phyloP scores from a whole-genome alignment of 2,329 filamentous ascomycete genomes.

The Pezicula carpinea region DNA sequence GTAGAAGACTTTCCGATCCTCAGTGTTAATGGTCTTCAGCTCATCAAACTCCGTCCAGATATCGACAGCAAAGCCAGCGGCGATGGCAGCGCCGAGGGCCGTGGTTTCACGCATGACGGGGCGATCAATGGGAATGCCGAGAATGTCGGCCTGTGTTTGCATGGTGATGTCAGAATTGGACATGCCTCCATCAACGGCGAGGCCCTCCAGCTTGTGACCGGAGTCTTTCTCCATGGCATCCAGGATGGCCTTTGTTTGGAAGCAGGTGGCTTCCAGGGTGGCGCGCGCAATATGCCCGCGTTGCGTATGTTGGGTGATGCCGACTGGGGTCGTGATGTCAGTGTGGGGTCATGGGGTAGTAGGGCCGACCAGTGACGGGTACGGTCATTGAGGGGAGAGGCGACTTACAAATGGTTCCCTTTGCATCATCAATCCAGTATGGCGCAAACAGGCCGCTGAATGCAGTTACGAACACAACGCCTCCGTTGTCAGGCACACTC shows the following conservation, averaged over 20 bases:
- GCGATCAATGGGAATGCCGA: slow-evolving; percentile 72
- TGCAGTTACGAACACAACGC: slow-evolving; percentile 66
- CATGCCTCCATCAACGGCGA: slow-evolving; percentile 71
- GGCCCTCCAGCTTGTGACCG: slow-evolving; percentile 56
- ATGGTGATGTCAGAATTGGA: slow-evolving; percentile 68
- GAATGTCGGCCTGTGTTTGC: slow-evolving; percentile 78
- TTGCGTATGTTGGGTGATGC: slow-evolving; percentile 66
- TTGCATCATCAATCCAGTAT: slow-evolving; percentile 73
- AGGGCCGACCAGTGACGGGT: too few species aligned
- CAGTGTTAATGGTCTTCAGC: slow-evolving; percentile 65
- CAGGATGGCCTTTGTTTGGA: slow-evolving; percentile 69
- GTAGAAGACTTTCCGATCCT: slow-evolving; percentile 64
- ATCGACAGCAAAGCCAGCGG: slow-evolving; percentile 71
- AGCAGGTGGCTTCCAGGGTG: slow-evolving; percentile 68
- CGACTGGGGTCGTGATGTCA: slow-evolving; percentile 36
- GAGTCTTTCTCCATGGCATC: slow-evolving; percentile 70
- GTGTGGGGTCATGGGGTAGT: not conserved
- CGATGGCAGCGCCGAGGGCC: slow-evolving; percentile 75
- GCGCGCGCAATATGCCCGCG: slow-evolving; percentile 67
- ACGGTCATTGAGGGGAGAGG: too few species aligned
- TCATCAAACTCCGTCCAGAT: slow-evolving; percentile 73
- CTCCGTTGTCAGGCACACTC: slow-evolving; percentile 62
- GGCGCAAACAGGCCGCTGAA: slow-evolving; percentile 71
- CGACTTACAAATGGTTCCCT: slow-evolving; percentile 60
- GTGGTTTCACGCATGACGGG: slow-evolving; percentile 82